Conservation (phyloP, 176 grass and related monocot species). For the Phoenix roebelenii region DNA sequence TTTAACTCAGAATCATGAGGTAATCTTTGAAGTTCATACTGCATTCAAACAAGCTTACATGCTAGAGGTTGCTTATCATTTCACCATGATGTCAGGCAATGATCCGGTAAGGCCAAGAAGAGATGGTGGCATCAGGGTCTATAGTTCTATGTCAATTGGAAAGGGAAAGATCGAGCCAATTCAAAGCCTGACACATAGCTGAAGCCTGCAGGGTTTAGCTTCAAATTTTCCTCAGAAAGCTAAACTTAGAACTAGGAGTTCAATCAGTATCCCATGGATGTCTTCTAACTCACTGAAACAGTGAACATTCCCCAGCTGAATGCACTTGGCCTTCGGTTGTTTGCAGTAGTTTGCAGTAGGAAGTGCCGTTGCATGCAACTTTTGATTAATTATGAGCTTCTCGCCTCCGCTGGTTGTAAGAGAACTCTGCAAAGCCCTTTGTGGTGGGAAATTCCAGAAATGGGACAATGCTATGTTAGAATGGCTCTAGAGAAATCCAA, state of each 20-base stretch:
- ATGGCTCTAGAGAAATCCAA: slow-evolving; percentile 15
- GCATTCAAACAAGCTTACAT: slow-evolving; percentile 39
- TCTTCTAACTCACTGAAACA: slow-evolving; percentile 38
- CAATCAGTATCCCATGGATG: too few species aligned
- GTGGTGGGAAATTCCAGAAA: slow-evolving; percentile 79
- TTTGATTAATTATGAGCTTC: slow-evolving; percentile 26
- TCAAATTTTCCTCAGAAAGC: too few species aligned
- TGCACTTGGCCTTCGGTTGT: slow-evolving; percentile 42
- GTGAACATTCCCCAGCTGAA: slow-evolving; percentile 69
- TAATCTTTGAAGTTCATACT: too few species aligned
- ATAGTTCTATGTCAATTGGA: not conserved
- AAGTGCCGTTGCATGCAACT: slow-evolving; percentile 45
- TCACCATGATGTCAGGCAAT: slow-evolving; percentile 48
- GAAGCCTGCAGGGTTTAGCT: too few species aligned
- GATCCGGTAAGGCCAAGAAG: slow-evolving; percentile 28
- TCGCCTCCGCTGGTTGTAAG: slow-evolving; percentile 34
- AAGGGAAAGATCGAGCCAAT: not conserved
- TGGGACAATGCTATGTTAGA: slow-evolving; percentile 30
- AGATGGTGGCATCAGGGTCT: too few species aligned
- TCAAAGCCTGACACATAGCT: too few species aligned
- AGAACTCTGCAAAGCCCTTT: slow-evolving; percentile 39
- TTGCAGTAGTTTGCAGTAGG: slow-evolving; percentile 79
- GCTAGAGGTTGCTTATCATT: slow-evolving; percentile 50
- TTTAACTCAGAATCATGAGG: not conserved
- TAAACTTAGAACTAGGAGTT: too few species aligned